Conservation (phyloP, 495 filamentous ascomycete species). For the Penicillium roqueforti region DNA sequence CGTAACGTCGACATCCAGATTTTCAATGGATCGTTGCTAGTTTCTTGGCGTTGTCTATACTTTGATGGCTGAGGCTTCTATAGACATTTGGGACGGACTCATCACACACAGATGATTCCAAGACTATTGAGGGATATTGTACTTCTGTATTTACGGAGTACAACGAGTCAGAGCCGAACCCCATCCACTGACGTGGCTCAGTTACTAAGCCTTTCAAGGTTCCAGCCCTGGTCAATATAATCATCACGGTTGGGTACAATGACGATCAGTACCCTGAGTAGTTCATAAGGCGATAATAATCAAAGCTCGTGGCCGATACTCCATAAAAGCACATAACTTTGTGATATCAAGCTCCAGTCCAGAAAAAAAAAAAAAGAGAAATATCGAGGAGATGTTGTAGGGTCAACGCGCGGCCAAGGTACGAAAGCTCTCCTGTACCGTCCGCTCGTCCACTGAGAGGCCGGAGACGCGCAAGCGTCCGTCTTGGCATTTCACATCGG, state of each 20-base stretch:
- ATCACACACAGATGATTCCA: too few relatives aligned
- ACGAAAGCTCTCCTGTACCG: neutral
- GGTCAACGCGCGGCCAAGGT: conserved; percentile 15
- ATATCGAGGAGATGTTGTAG: neutral
- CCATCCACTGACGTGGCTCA: neutral
- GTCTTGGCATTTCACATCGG: conserved; percentile 41
- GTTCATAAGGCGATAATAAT: neutral
- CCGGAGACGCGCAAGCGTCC: conserved; percentile 47
- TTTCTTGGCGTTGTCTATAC: conserved; percentile 3
- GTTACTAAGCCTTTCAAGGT: neutral
- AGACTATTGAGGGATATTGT: neutral
- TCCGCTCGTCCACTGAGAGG: conserved; percentile 18
- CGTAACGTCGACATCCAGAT: conserved; percentile 13
- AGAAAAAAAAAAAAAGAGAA: neutral
- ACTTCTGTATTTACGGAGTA: neutral
- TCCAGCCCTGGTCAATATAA: neutral
- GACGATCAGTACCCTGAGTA: neutral
- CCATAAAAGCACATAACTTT: neutral
- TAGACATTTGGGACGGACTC: too few relatives aligned
- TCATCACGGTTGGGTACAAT: neutral
- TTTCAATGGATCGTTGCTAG: conserved; percentile 3
- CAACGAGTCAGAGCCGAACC: neutral
- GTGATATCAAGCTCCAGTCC: neutral
- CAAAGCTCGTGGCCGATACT: neutral
- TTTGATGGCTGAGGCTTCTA: conserved; percentile 4